Evolutionary conservation across 805 yeast genomes (phyloP), one percentile per base, ranked within the genome.

Genomic region (Metschnikowia shivogae): DNA sequence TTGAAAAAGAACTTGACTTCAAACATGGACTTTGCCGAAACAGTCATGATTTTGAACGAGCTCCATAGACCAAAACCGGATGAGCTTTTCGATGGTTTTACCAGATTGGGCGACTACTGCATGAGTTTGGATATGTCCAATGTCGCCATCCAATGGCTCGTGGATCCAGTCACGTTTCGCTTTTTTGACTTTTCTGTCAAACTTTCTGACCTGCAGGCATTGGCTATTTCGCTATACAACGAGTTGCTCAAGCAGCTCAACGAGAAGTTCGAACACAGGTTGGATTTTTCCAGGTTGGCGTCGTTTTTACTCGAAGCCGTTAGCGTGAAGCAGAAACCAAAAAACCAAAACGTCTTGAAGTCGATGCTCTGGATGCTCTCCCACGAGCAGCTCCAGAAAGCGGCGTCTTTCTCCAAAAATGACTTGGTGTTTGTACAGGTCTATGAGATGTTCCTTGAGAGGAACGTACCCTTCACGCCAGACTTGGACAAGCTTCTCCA

Each of bases 1-100:
- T 14, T 39, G 4, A 43, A 34, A 36, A 45, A 39, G 5, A 40
- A 40, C 6, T 28, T 54, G 29, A 63, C 67, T 7, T 59, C 74
- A 10, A 73, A 72, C 27, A 53, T 75, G 28, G 87, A 82, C 52
- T 62, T 74, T 7, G 67, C 77, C 19, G 77, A 73, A 4, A 56
- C 77, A 1, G 42, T 80, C 0, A 58, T 61, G 35, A 70, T 80
- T 52, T 46, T 78, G 3, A 48, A 57, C 10, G 51, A 62, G 14
- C 30, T 22, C 17, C 19, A 31, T n/a, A 39, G 22, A 24, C 42
- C 34, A 22, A 39, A 11, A 6, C 22, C 7, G 6, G 42, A 39
- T 20, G 28, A 22, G 20, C 14, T 39, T 32, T 56, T 74, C 27
- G 65, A 60, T 3, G 48, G 78, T 2, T 46, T 76, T n/a, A 64